phyloP scores from a whole-genome alignment of 1,139 yeast genomes.

The Yamadazyma blattariae region DNA sequence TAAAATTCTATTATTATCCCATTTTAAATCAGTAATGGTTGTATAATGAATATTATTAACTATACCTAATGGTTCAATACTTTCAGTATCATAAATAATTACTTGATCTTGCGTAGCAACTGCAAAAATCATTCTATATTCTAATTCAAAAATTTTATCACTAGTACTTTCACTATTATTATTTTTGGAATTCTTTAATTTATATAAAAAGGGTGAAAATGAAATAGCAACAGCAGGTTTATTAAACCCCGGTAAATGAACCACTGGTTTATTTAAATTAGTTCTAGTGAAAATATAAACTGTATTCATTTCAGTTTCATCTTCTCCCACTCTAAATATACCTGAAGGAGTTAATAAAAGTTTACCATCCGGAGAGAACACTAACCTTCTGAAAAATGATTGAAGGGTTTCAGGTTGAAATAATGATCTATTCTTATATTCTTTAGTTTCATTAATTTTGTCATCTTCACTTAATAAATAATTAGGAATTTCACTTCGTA shows the following conservation, averaged over 20 bases:
- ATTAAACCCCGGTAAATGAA: constrained; percentile 72
- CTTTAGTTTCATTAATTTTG: not conserved
- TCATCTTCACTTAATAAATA: constrained; percentile 3
- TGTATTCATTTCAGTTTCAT: constrained; percentile 43
- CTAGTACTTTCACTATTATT: constrained; percentile 11
- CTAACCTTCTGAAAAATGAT: constrained; percentile 81
- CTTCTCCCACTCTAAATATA: constrained; percentile 35
- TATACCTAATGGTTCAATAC: constrained; percentile 63
- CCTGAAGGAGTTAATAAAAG: constrained; percentile 85
- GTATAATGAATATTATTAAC: constrained; percentile 84
- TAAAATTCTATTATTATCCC: constrained; percentile 81
- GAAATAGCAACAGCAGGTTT: constrained; percentile 83
- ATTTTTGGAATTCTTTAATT: too few species aligned
- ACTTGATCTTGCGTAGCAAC: constrained; percentile 93
- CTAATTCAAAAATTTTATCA: constrained; percentile 40
- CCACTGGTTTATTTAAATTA: constrained; percentile 67
- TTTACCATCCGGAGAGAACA: constrained; percentile 88
- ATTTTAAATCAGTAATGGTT: constrained; percentile 79
- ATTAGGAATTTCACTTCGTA: constrained; percentile 18
- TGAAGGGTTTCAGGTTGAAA: constrained; percentile 86
- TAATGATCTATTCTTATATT: constrained; percentile 19
- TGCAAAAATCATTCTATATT: constrained; percentile 84
- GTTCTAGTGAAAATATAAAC: constrained; percentile 75
- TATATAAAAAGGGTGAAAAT: constrained; percentile 69
- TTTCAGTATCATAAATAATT: constrained; percentile 75